Evolutionary conservation across 805 yeast species (phyloP).

Genomic region (Starmerella stellata): DNA sequence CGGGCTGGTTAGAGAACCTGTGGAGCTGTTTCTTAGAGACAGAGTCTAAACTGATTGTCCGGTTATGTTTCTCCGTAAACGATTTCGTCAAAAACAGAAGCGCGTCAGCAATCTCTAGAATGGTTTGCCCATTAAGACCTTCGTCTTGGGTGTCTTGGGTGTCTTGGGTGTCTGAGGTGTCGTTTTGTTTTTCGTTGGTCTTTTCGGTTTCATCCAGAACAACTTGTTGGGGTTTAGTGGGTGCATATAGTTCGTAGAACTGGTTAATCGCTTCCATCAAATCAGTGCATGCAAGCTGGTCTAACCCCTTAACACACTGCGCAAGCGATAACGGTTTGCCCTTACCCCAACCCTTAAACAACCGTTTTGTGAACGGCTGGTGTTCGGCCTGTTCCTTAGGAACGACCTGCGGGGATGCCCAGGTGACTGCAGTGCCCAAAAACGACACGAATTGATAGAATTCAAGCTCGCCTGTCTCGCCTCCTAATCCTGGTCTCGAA

Average conservation of each 20-base stretch:
- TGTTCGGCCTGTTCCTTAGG: slow-evolving; percentile 15
- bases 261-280: slow-evolving; percentile 61
- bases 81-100: slow-evolving; percentile 65
- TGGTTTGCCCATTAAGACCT: slow-evolving; percentile 50
- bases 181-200: background rate
- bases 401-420: slow-evolving; percentile 30
- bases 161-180: background rate
- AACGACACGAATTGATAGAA: slow-evolving; percentile 53
- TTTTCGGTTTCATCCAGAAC: background rate
- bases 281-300: slow-evolving; percentile 49
- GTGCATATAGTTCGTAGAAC: slow-evolving; percentile 53
- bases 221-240: slow-evolving; percentile 23
- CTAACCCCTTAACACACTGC: slow-evolving; percentile 57
- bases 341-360: slow-evolving; percentile 54
- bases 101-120: slow-evolving; percentile 75
- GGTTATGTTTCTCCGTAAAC: slow-evolving; percentile 50
- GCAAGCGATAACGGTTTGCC: slow-evolving; percentile 33
- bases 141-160: no score
- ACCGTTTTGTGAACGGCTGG: slow-evolving; percentile 37
- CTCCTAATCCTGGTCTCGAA: slow-evolving; percentile 32
- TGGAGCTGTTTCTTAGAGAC: slow-evolving; percentile 30
- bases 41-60: slow-evolving; percentile 31
- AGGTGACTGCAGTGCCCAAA: slow-evolving; percentile 62
- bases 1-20: background rate
- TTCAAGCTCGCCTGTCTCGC: slow-evolving; percentile 45